phyloP scores from a whole-genome alignment of 208 protist species.

The Trypanosomatidae sp. region DNA sequence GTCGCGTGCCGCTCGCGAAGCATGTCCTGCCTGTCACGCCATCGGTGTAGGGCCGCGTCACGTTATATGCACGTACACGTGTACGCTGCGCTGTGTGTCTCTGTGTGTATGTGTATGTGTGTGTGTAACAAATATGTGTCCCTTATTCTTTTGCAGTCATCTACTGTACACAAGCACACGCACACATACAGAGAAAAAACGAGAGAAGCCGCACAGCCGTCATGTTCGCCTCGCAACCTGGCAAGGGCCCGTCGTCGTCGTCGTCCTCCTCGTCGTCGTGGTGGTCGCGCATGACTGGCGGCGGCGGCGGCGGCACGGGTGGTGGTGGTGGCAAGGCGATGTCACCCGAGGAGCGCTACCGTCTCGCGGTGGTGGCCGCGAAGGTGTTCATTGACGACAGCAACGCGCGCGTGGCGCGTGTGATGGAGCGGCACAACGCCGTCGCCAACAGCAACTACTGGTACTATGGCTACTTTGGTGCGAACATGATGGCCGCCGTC shows the following conservation, averaged over 20 bases:
- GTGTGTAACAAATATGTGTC: no score
- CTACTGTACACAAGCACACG: no score
- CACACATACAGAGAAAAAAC: no score
- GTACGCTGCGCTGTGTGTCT: no score
- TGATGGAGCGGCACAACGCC: constrained; percentile 34
- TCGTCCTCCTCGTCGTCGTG: neutral
- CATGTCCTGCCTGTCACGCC: no score
- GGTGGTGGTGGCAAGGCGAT: constrained; percentile 17
- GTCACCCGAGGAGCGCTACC: constrained; percentile 40
- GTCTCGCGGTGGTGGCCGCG: constrained; percentile 52
- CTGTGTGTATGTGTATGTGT: no score
- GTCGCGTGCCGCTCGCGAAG: no score
- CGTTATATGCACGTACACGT: neutral
- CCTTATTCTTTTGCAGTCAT: no score
- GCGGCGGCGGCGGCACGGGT: neutral
- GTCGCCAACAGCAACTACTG: constrained; percentile 68
- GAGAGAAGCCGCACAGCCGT: neutral
- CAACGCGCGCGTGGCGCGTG: constrained; percentile 21
- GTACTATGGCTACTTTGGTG: constrained; percentile 77
- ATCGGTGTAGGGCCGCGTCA: neutral
- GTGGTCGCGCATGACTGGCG: neutral
- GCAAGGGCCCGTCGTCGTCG: neutral
- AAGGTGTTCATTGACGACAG: constrained; percentile 71
- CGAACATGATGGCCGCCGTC: constrained; percentile 54
- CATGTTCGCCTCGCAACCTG: constrained; percentile 24